Base-by-base conservation (phyloP, 192 early-diverging fungal species). In the Coemansia sp. region DNA sequence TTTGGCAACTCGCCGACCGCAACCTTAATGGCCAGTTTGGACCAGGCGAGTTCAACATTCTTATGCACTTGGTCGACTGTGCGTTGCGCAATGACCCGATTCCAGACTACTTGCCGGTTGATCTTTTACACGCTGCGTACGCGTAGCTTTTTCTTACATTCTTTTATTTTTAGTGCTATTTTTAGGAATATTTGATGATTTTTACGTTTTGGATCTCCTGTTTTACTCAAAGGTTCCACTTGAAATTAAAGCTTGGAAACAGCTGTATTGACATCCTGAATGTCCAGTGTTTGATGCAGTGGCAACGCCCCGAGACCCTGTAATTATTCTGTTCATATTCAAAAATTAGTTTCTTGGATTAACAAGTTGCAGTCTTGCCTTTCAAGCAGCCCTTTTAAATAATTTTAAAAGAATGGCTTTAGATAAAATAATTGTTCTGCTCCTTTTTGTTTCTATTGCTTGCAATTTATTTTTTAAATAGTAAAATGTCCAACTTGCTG, bases 11-110 rank as follows among this genome's bases (percentile, higher is more conserved):
- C 21, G 55, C 76, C 6, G 76, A 79, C 64, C 38, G 76, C 15
- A 69, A 73, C 32, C 41, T 66, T 22, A 58, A 77, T 37, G 76
- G 76, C 8, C n/a, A 37, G 32, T 79, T 72, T 45, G 76, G 70
- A 1, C 76, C 70, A 1, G 63, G 70, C n/a, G 76, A 69, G 21
- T 79, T 79, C 54, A 66, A 73, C 60, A 61, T 79, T 12, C 56
- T 64, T 27, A 79, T 79, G 76, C 60, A 79, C 21, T 48, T 79
- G 59, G 50, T 63, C 10, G 76, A 79, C 53, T 66, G 56, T 14
- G 70, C 70, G 4, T 43, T 73, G 32, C 58, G 60, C 19, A 48
- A 58, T 27, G 70, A 73, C 9, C 76, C 70, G 1, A 73, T 73
- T 22, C 76, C 76, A 3, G 67, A 72, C 15, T 39, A 43, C 6